Evolutionary conservation across 129 eudicot species (phyloP).

Genomic region (Flaveria ramosissima): DNA sequence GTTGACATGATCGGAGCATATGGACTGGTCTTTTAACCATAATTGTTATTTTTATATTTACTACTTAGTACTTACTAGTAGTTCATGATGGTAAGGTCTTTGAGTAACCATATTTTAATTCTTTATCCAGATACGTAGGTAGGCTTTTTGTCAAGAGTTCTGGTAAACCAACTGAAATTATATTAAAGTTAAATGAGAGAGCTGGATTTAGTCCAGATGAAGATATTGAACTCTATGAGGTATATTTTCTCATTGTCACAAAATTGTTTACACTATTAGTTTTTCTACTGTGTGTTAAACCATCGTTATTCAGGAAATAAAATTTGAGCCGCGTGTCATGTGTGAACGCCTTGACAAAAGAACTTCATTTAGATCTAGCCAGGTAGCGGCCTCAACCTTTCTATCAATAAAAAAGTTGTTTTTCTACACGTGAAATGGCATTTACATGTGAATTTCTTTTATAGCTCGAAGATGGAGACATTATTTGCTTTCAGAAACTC

Average conservation of each 20-base stretch:
- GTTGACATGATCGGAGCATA: background rate
- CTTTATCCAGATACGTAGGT: constrained; percentile 66
- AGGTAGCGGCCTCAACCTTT: constrained; percentile 48
- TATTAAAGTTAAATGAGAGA: constrained; percentile 64
- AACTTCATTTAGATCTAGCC: constrained; percentile 73
- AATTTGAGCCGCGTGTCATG: constrained; percentile 92
- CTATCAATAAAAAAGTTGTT: constrained; percentile 5
- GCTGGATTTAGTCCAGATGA: constrained; percentile 87
- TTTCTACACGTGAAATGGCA: background rate
- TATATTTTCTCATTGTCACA: constrained; percentile 31
- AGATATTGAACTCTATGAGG: constrained; percentile 95
- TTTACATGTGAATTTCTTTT: background rate
- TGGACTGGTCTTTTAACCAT: background rate
- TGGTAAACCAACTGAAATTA: constrained; percentile 75
- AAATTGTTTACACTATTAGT: background rate
- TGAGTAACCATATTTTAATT: constrained; percentile 7
- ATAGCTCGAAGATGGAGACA: constrained; percentile 95
- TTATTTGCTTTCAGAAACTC: constrained; percentile 81
- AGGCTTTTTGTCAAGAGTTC: constrained; percentile 79
- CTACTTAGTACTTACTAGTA: no score
- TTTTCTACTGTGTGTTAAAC: background rate
- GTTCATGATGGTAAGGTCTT: background rate
- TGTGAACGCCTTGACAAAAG: constrained; percentile 87
- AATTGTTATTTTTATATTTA: background rate
- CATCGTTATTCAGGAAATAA: constrained; percentile 67